Evolutionary conservation across 495 filamentous ascomycete species (phyloP), one percentile per base, ranked within the genome.

Genomic region (Aspergillus diversus): DNA sequence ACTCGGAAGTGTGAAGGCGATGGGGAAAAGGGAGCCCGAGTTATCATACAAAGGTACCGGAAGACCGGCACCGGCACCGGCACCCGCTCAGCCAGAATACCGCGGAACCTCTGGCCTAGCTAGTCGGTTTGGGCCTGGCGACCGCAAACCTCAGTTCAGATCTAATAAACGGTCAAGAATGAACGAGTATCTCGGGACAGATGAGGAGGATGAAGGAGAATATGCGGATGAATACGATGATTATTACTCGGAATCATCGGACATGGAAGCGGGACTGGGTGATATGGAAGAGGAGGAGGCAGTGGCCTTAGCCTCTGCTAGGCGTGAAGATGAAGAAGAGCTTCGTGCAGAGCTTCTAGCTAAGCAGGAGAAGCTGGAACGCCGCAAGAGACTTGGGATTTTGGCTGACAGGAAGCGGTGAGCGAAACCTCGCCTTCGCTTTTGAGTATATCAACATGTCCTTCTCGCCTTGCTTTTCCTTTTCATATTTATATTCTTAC

Each of bases 251-350:
- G 86, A 87, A 15, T 84, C 80, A 4, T 87, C 85, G 12, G 87
- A 87, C 61, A 90, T 90, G 87, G 87, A 90, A 69, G 87, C 83
- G 59, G 86, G 83, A 12, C 74, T 82, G 27, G 80, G 81, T 51
- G 87, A 88, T 63, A 71, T 89, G 50, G 82, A 85, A 63, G 66
- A 79, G 5, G 87, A 90, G 71, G 87, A 90, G 72, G 71, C 67
- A 7, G 60, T 63, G 7, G 84, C 86, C 16, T 64, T 84, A 49
- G 72, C 69, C 48, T 70, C 63, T 16, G 87, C 87, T 6, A 78
- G 76, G 50, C 78, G 76, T 66, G 87, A 89, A 66, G 87, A 90
- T 61, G 83, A 84, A 62, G 78, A 83, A 70, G 85, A 86, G 47
- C 69, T 81, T 66, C 75, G 67, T 16, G 66, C 76, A 66, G 87